A percentile compares a stretch with the other conserved stretches of the same genome.
These are phyloP conservation scores for Arachnopeziza araneosa DNA, from an alignment of 2,329 filamentous ascomycete species.

Conservation along the genomic window DNA sequence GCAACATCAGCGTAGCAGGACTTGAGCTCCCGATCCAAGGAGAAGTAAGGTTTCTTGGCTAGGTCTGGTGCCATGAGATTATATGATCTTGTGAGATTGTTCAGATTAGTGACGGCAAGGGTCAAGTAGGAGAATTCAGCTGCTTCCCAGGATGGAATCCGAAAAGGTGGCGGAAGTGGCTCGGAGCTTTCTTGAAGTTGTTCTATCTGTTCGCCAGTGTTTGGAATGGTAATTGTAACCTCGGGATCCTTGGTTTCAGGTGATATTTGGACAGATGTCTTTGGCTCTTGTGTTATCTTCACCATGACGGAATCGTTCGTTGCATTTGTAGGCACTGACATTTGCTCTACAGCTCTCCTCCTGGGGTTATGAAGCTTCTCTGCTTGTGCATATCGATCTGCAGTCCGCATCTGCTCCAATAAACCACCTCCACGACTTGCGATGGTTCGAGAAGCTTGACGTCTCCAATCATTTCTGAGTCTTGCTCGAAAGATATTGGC, in stretches of 20 bases:
- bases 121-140: conserved; percentile 70
- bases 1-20: conserved; percentile 84
- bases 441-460: conserved; percentile 75
- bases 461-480: conserved; percentile 77
- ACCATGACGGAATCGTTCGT: conserved; percentile 46
- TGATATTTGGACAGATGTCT: conserved; percentile 16
- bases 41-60: conserved; percentile 89
- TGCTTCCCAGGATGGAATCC: conserved; percentile 70
- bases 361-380: conserved; percentile 63
- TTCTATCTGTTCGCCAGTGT: too few species aligned
- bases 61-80: conserved; percentile 91
- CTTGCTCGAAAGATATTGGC: conserved; percentile 65
- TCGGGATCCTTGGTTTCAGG: conserved; percentile 14
- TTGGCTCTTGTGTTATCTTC: conserved; percentile 36
- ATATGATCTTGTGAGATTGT: conserved; percentile 76
- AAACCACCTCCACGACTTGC: conserved; percentile 70
- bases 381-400: conserved; percentile 68
- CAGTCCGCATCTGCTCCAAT: conserved; percentile 64
- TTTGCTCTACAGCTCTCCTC: conserved; percentile 40
- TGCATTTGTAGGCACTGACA: conserved; percentile 40
- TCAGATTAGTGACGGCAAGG: conserved; percentile 72
- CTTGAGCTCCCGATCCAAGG: conserved; percentile 72
- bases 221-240: background rate
- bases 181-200: background rate
- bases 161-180: conserved; percentile 45